Evolutionary conservation across 2,329 filamentous ascomycete genomes (phyloP).

Genomic region (Escovopsis sp.): DNA sequence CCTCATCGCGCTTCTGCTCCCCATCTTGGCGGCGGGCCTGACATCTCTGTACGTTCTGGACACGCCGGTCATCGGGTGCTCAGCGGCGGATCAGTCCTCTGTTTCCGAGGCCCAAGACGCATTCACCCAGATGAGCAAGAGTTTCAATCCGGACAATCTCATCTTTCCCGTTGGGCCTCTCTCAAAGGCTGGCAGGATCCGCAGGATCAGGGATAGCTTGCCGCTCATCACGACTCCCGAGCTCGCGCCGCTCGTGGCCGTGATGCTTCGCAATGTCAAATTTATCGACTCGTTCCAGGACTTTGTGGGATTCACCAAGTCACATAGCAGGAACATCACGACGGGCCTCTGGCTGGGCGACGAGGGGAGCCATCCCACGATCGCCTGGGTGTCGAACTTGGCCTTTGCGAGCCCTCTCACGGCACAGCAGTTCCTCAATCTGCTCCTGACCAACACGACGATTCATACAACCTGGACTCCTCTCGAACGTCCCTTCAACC

Average conservation of each 20-base stretch:
- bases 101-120: conserved; percentile 23
- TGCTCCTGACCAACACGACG: conserved; percentile 49
- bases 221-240: conserved; percentile 23
- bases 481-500: conserved; percentile 62
- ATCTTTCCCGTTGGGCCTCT: conserved; percentile 20
- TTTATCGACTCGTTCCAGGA: conserved; percentile 49
- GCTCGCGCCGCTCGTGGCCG: conserved; percentile 9
- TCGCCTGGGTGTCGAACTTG: conserved; percentile 56
- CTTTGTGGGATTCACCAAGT: conserved; percentile 51
- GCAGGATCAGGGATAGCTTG: conserved; percentile 20
- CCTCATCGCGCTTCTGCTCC: conserved; percentile 58
- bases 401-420: conserved; percentile 43
- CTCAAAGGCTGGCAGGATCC: conserved; percentile 21
- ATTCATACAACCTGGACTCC: conserved; percentile 59
- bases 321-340: conserved; percentile 51
- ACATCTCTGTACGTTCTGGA: conserved; percentile 60
- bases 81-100: conserved; percentile 32
- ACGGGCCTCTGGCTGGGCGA: conserved; percentile 68
- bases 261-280: conserved; percentile 23
- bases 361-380: conserved; percentile 40
- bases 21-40: conserved; percentile 64
- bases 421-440: conserved; percentile 50
- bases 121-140: conserved; percentile 22
- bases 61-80: conserved; percentile 38
- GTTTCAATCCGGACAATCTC: conserved; percentile 4